Base-by-base conservation (phyloP, 2,329 filamentous ascomycete species). In the Colletotrichum truncatum region DNA sequence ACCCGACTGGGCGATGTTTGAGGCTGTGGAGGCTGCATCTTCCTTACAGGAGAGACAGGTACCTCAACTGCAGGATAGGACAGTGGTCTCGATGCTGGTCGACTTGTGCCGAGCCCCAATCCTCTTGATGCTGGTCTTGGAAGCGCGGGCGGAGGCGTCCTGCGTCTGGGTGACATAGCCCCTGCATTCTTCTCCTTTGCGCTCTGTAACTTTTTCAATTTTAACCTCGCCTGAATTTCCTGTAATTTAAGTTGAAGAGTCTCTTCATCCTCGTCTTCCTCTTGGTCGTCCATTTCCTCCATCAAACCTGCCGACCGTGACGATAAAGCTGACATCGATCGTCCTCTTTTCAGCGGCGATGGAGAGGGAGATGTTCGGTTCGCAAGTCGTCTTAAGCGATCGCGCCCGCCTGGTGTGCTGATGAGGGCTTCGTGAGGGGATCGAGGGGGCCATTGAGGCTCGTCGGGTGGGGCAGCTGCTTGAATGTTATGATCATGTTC, bases 221-320 rank as follows among this genome's bases (percentile, higher is more conserved):
- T 96, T 55, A 98, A 80, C 66, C 91, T 90, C 6, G 94, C 93
- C 77, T 98, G 91, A 64, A 99, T 97, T 59, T 93, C 93, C 69
- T 94, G 90, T 5, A 98, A 82, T 75, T 97, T 90, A 67, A 99
- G 81, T 73, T 97, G 89, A 32, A 98, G 80, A 1, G 89, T 97
- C 81, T 98, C 94, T 76, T 98, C 95, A 70, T 97, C 94, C 6
- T 97, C 91, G 4, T 93, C 91, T 0, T 90, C 88, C 9, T 89
- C 85, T 4, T 83, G 80, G 5, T 78, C 80, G 52, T 79, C 73
- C 53, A 64, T 57, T 10, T 72, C 70, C 16, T 64, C 55, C 68
- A 65, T 7, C 54, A 66, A 23, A 66, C 39, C 68, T 12, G 69
- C 68, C 25, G 70, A 63, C 21, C 69, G 70, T 12, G 71, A 30